These are phyloP conservation scores for Pestalotiopsis sp. DNA, from an alignment of 2,329 filamentous ascomycete species.

Conservation along the genomic window DNA sequence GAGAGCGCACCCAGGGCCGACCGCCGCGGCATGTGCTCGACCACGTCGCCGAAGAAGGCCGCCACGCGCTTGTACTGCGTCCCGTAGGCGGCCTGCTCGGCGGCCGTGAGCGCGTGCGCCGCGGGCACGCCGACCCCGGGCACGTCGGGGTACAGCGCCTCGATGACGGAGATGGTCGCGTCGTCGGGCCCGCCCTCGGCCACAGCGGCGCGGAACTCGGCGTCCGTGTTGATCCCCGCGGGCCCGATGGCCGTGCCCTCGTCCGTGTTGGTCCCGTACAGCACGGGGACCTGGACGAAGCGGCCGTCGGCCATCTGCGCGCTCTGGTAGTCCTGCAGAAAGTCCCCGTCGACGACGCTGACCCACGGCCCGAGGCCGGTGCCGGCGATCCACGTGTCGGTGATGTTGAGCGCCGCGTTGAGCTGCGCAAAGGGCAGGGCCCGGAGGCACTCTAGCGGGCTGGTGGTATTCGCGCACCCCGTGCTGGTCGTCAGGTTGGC, in stretches of 20 bases:
- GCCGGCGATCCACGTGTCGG: conserved; percentile 29
- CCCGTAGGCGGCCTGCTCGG: conserved; percentile 30
- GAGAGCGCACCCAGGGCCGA: conserved; percentile 38
- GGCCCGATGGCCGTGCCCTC: conserved; percentile 47
- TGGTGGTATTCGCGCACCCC: conserved; percentile 23
- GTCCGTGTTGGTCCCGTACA: conserved; percentile 52
- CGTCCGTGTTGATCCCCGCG: conserved; percentile 38
- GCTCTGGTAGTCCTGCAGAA: conserved; percentile 49
- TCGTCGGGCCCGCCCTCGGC: conserved; percentile 37
- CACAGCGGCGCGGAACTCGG: conserved; percentile 45
- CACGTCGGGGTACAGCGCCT: conserved; percentile 52
- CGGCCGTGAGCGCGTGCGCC: conserved; percentile 32
- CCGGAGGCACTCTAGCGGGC: conserved; percentile 40
- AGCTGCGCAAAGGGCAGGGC: conserved; percentile 32
- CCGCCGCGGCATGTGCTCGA: conserved; percentile 49
- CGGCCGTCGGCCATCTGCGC: conserved; percentile 42
- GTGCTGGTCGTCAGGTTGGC: conserved; percentile 27
- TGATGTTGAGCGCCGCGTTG: conserved; percentile 34
- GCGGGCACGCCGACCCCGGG: conserved; percentile 48
- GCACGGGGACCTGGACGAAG: conserved; percentile 45
- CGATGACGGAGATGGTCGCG: conserved; percentile 41
- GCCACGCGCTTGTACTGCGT: conserved; percentile 45
- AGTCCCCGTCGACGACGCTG: conserved; percentile 48
- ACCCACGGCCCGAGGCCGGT: conserved; percentile 36
- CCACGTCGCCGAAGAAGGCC: conserved; percentile 47